Conservation (phyloP, 352 stramenopile species). For the Pythium aristosporum region DNA sequence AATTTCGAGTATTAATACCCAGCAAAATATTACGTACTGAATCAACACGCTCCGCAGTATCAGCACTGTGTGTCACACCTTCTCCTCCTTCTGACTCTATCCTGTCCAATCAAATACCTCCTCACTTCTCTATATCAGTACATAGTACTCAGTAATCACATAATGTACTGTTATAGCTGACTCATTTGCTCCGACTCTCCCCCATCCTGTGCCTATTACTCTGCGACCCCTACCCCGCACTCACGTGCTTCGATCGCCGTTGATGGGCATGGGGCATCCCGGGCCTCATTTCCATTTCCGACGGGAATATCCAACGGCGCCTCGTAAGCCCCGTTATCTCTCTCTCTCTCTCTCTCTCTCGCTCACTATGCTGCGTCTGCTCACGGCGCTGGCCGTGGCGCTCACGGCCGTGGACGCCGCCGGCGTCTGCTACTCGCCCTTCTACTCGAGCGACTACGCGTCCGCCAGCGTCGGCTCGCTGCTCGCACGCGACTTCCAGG, state of each 20-base stretch:
- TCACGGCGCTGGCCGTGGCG: neutral
- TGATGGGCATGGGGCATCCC: neutral
- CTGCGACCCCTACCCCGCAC: slow-evolving; percentile 3
- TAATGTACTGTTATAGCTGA: too few relatives aligned
- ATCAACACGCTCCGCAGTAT: neutral
- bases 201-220: neutral
- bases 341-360: neutral
- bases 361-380: slow-evolving; percentile 9
- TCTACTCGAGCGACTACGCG: slow-evolving; percentile 35
- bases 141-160: too few relatives aligned
- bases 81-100: slow-evolving; percentile 1
- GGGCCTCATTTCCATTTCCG: slow-evolving; percentile 22
- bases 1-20: too few relatives aligned
- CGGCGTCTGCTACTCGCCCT: slow-evolving; percentile 65
- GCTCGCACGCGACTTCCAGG: slow-evolving; percentile 20
- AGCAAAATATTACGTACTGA: neutral
- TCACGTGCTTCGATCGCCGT: neutral
- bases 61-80: neutral
- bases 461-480: slow-evolving; percentile 5
- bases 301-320: slow-evolving; percentile 15
- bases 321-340: neutral
- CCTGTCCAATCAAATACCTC: slow-evolving; percentile 4
- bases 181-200: too few relatives aligned
- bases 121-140: slow-evolving; percentile 2
- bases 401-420: slow-evolving; percentile 14